Percentiles rank a stretch among this genome's conserved stretches.
phyloP scores from a whole-genome alignment of 2,329 filamentous ascomycete genomes.

The Allantophomopsis cytisporea region DNA sequence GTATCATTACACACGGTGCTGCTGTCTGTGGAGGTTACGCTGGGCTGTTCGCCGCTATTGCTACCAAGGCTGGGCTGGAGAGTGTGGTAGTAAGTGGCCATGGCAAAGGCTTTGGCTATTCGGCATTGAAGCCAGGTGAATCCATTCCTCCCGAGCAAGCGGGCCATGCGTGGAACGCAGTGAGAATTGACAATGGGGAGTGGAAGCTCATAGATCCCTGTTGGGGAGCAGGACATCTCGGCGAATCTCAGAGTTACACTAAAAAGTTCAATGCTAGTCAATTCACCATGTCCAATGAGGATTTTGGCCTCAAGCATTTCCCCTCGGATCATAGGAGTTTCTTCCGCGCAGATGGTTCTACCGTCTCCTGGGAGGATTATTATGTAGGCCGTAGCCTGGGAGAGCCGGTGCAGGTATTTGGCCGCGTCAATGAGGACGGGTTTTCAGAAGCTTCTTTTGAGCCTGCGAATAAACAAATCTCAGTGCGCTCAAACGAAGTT shows the following conservation, averaged over 20 bases:
- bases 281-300: slow-evolving; percentile 54
- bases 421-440: slow-evolving; percentile 32
- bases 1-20: slow-evolving; percentile 62
- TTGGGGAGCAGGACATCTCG: slow-evolving; percentile 76
- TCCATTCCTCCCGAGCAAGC: slow-evolving; percentile 48
- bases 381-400: slow-evolving; percentile 45
- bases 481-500: slow-evolving; percentile 40
- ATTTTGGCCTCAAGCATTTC: slow-evolving; percentile 73
- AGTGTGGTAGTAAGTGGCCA: slow-evolving; percentile 63
- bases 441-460: slow-evolving; percentile 43
- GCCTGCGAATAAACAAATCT: slow-evolving; percentile 45
- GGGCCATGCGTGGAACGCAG: slow-evolving; percentile 87
- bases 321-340: slow-evolving; percentile 56
- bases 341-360: slow-evolving; percentile 59
- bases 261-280: slow-evolving; percentile 51
- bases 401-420: slow-evolving; percentile 30
- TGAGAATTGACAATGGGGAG: slow-evolving; percentile 69
- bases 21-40: slow-evolving; percentile 93
- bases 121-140: slow-evolving; percentile 45
- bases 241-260: slow-evolving; percentile 41
- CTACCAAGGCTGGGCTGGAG: slow-evolving; percentile 66
- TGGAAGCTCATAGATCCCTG: slow-evolving; percentile 91
- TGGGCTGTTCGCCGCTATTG: slow-evolving; percentile 66
- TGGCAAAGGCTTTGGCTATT: slow-evolving; percentile 75
- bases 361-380: slow-evolving; percentile 71